These are phyloP conservation scores for Pseudonitzschia multistriata DNA, from an alignment of 108 stramenopile genomes.

Conservation along the genomic window DNA sequence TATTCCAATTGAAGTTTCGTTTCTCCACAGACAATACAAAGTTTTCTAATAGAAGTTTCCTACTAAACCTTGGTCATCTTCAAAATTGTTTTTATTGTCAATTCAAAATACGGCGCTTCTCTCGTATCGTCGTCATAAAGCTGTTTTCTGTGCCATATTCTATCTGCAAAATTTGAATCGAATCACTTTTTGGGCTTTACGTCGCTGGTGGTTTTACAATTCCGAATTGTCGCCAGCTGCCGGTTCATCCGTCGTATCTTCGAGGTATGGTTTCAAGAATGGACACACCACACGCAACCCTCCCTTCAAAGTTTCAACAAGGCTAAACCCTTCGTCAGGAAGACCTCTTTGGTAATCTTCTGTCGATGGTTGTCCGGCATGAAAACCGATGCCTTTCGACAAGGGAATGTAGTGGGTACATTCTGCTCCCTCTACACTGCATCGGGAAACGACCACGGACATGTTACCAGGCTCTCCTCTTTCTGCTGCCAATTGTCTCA, in stretches of 20 bases:
- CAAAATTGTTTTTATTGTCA: not conserved
- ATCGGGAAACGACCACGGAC: slow-evolving; percentile 61
- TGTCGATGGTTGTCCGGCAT: slow-evolving; percentile 40
- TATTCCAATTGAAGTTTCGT: too few relatives aligned
- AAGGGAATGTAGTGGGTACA: slow-evolving; percentile 81
- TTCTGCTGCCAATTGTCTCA: slow-evolving; percentile 54
- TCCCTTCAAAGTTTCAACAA: slow-evolving; percentile 15
- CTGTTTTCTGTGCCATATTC: not conserved
- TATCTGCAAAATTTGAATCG: not conserved
- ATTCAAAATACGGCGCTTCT: not conserved
- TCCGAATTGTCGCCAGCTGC: not conserved
- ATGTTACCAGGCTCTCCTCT: slow-evolving; percentile 28
- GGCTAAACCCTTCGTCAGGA: slow-evolving; percentile 1
- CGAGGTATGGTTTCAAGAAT: slow-evolving; percentile 5
- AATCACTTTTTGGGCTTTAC: not conserved
- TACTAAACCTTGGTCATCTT: too few relatives aligned
- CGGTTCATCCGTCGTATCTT: not conserved
- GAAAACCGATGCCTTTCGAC: slow-evolving; percentile 48
- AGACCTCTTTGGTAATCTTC: slow-evolving; percentile 21
- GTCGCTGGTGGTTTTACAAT: not conserved
- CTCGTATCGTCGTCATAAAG: not conserved
- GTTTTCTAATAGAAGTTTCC: not conserved
- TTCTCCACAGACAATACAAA: too few relatives aligned
- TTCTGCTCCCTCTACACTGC: slow-evolving; percentile 59
- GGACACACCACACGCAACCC: slow-evolving; percentile 3